Conservation (phyloP, 768 basidiomycete genomes). For the Boletus huronensis region DNA sequence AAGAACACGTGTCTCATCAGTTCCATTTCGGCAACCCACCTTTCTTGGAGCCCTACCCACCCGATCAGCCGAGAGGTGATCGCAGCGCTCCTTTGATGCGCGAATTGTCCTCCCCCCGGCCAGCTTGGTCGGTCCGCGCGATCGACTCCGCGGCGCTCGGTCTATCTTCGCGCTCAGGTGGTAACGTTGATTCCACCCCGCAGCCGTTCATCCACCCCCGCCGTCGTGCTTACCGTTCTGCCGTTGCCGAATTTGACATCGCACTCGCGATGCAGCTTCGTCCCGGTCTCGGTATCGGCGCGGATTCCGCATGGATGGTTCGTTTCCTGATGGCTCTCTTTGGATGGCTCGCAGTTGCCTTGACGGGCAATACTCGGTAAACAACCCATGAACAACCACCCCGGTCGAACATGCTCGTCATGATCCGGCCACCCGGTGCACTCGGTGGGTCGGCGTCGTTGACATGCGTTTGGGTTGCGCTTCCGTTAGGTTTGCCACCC, state of each 20-base stretch:
- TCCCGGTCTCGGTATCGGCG: constrained; percentile 64
- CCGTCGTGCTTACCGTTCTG: constrained; percentile 36
- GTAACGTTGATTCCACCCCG: background rate
- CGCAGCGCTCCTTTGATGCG: constrained; percentile 10
- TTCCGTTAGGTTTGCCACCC: background rate
- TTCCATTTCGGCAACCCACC: constrained; percentile 14
- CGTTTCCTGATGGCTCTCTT: constrained; percentile 77
- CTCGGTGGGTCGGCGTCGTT: background rate
- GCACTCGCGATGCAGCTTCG: constrained; percentile 77
- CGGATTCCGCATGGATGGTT: constrained; percentile 77
- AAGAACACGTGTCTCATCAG: constrained; percentile 5
- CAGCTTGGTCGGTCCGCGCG: constrained; percentile 32
- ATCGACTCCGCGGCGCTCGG: constrained; percentile 21
- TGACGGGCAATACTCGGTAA: constrained; percentile 36
- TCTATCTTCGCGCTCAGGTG: constrained; percentile 7
- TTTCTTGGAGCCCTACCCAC: background rate
- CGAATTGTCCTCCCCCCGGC: constrained; percentile 18
- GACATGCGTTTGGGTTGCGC: background rate
- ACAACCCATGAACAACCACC: background rate
- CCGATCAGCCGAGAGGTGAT: constrained; percentile 11
- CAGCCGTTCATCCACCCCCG: constrained; percentile 19
- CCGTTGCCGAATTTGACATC: constrained; percentile 52
- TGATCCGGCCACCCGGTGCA: background rate
- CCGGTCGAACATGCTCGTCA: background rate
- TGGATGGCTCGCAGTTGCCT: constrained; percentile 68